phyloP scores from a whole-genome alignment of 192 early-diverging fungal genomes.

The Coemansia sp. region DNA sequence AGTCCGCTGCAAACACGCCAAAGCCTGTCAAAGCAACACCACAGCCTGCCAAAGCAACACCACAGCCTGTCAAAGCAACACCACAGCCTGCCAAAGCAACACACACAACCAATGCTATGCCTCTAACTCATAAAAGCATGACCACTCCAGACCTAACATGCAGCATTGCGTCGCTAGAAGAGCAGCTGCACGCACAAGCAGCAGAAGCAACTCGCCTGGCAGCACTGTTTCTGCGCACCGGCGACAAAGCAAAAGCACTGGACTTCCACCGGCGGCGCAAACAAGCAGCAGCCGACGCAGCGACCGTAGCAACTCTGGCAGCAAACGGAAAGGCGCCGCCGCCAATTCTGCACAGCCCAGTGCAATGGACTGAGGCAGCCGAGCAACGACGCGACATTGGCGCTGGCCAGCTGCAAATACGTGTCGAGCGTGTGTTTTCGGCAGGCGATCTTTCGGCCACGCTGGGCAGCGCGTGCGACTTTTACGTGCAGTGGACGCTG shows the following conservation, averaged over 20 bases:
- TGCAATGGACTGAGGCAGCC: constrained; percentile 32
- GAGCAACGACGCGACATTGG: constrained; percentile 46
- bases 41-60: not conserved
- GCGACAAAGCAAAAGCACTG: constrained; percentile 37
- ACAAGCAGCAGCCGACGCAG: constrained; percentile 35
- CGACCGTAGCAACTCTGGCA: constrained; percentile 18
- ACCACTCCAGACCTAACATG: not conserved
- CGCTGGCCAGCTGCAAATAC: constrained; percentile 36
- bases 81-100: not conserved
- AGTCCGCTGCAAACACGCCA: not conserved
- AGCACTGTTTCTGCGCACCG: constrained; percentile 26
- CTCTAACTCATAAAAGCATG: not conserved
- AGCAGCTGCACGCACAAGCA: constrained; percentile 19
- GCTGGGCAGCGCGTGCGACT: constrained; percentile 27
- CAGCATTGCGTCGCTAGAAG: constrained; percentile 27
- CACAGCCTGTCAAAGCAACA: not conserved
- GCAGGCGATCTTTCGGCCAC: constrained; percentile 45
- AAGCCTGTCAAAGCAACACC: not conserved
- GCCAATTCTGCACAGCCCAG: constrained; percentile 32
- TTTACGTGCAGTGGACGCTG: constrained; percentile 47
- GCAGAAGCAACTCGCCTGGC: constrained; percentile 30
- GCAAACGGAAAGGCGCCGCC: constrained; percentile 29
- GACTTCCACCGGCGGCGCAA: constrained; percentile 45
- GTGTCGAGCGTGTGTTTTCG: constrained; percentile 30
- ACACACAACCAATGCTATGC: not conserved